These are phyloP conservation scores for Aureobasidium sp. DNA, from an alignment of 2,329 filamentous ascomycete genomes.

Conservation along the genomic window DNA sequence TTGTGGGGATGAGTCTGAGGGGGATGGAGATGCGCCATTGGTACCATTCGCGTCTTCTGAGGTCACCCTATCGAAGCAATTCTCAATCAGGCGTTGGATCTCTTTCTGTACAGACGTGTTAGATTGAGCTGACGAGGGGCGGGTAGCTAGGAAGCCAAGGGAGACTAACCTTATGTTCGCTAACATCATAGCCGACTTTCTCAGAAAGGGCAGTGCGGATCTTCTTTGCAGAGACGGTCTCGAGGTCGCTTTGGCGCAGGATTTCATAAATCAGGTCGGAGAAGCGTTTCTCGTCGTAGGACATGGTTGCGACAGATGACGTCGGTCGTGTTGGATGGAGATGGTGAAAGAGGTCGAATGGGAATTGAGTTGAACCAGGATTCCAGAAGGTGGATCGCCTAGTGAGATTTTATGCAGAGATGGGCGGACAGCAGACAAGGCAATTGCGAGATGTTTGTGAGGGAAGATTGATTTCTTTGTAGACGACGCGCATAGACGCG, in stretches of 20 bases:
- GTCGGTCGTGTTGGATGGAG: constrained; percentile 31
- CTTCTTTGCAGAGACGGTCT: constrained; percentile 58
- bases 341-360: neutral
- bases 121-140: neutral
- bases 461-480: neutral
- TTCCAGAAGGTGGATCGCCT: neutral
- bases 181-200: constrained; percentile 53
- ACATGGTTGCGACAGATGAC: constrained; percentile 14
- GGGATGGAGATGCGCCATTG: constrained; percentile 22
- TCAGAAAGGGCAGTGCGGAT: constrained; percentile 58
- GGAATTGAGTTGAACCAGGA: neutral
- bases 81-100: constrained; percentile 42
- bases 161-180: constrained; percentile 50
- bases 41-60: constrained; percentile 19
- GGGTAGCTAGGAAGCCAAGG: neutral
- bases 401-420: neutral
- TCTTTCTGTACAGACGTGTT: constrained; percentile 29
- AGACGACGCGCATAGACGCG: constrained; percentile 10
- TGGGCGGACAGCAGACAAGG: neutral
- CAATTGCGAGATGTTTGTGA: constrained; percentile 8
- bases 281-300: constrained; percentile 14
- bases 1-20: constrained; percentile 17
- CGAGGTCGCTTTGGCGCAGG: constrained; percentile 52
- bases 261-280: constrained; percentile 54
- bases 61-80: constrained; percentile 42